Evolutionary conservation across 495 filamentous ascomycete genomes (phyloP).

Genomic region (Penicillium flavigenum): DNA sequence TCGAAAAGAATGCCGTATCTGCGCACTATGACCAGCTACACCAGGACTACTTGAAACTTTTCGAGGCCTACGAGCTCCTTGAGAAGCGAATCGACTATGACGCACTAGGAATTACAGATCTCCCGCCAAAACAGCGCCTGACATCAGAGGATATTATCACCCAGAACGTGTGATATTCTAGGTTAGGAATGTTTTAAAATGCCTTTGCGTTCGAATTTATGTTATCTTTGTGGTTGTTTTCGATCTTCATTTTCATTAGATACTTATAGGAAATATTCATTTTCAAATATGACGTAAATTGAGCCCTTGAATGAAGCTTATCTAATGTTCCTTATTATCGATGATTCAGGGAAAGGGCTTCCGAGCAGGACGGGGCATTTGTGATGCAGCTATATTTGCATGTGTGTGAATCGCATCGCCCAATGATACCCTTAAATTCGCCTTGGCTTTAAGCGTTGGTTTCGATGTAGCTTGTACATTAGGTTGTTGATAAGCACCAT

Average conservation of each 20-base stretch:
- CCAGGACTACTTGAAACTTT: background rate
- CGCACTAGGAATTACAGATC: background rate
- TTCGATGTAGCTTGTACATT: background rate
- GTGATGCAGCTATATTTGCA: background rate
- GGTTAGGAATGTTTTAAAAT: background rate
- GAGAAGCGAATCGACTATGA: background rate
- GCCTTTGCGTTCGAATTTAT: background rate
- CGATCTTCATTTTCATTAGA: too few relatives aligned
- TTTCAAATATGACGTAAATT: background rate
- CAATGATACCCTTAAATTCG: background rate
- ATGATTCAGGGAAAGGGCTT: too few relatives aligned
- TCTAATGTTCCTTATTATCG: background rate
- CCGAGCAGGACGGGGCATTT: background rate
- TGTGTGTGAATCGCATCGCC: background rate
- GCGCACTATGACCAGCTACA: background rate
- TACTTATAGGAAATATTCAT: background rate
- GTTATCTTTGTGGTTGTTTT: background rate
- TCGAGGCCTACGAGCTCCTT: slow-evolving; percentile 1
- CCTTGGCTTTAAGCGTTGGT: background rate
- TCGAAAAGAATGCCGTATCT: background rate
- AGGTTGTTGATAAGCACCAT: background rate
- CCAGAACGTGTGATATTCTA: background rate
- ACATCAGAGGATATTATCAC: background rate
- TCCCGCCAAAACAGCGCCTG: background rate
- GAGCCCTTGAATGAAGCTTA: background rate